Evolutionary conservation across 2,329 filamentous ascomycete genomes (phyloP).

Genomic region (Xylariaceae sp.): DNA sequence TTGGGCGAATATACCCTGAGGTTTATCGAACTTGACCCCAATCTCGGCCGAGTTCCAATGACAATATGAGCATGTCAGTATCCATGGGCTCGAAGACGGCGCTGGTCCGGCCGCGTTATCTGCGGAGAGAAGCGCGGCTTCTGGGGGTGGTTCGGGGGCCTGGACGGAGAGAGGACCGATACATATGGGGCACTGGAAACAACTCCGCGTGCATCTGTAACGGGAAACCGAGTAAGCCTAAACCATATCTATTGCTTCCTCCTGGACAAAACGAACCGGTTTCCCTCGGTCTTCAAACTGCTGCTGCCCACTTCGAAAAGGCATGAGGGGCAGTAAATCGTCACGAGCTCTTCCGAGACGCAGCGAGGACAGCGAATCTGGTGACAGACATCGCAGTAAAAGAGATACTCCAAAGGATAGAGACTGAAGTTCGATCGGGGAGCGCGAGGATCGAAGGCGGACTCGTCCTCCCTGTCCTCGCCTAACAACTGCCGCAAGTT

Average conservation of each 20-base stretch:
- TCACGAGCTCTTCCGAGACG: constrained; percentile 86
- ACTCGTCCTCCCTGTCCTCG: constrained; percentile 46
- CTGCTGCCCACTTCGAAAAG: constrained; percentile 94
- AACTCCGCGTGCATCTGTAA: constrained; percentile 79
- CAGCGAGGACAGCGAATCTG: constrained; percentile 92
- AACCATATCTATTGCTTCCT: not conserved
- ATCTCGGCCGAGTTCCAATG: constrained; percentile 89
- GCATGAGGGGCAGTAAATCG: constrained; percentile 92
- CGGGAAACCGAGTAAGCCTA: constrained; percentile 2
- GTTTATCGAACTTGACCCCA: constrained; percentile 82
- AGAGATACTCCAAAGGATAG: constrained; percentile 85
- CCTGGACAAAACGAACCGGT: constrained; percentile 56
- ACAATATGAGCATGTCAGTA: constrained; percentile 84
- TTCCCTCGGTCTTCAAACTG: constrained; percentile 86
- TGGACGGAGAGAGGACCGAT: constrained; percentile 73
- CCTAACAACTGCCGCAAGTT: constrained; percentile 23
- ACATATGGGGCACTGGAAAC: constrained; percentile 91
- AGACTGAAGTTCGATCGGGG: constrained; percentile 85
- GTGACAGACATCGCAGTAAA: constrained; percentile 97
- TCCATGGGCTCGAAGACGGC: constrained; percentile 53
- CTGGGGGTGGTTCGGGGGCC: constrained; percentile 55
- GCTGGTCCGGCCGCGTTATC: constrained; percentile 35
- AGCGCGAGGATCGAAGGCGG: constrained; percentile 77
- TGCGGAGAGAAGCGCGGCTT: constrained; percentile 41
- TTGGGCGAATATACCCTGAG: constrained; percentile 79